A percentile compares a stretch with the other conserved stretches of the same genome.
Evolutionary conservation across 192 early-diverging fungal genomes (phyloP).

Genomic region (Obelidium mucronatum): DNA sequence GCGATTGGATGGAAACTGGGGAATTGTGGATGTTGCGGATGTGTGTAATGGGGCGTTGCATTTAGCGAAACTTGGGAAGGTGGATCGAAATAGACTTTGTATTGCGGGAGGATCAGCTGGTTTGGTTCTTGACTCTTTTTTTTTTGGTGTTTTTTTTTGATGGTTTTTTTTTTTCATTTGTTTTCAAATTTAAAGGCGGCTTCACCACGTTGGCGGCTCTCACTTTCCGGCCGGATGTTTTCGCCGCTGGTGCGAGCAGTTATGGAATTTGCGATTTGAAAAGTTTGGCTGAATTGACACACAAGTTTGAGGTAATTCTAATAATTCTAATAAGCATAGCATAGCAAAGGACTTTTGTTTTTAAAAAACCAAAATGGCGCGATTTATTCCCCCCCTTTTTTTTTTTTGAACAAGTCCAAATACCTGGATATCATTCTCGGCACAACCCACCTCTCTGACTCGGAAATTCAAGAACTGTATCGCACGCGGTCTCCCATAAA

Average conservation of each 20-base stretch:
- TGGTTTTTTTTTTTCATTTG: neutral
- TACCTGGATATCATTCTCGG: conserved; percentile 58
- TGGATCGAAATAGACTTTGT: conserved; percentile 65
- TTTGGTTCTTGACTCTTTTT: no score
- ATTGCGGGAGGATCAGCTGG: conserved; percentile 77
- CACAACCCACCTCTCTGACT: conserved; percentile 44
- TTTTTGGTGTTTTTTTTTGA: neutral
- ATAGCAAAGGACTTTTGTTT: no score
- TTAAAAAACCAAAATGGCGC: no score
- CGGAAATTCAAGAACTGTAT: conserved; percentile 62
- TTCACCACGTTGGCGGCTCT: conserved; percentile 70
- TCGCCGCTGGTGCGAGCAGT: conserved; percentile 72
- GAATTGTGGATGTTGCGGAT: conserved; percentile 79
- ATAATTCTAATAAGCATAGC: no score
- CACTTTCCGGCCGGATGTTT: conserved; percentile 73
- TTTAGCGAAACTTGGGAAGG: conserved; percentile 60
- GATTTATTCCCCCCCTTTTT: conserved; percentile 21
- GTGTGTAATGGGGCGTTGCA: conserved; percentile 75
- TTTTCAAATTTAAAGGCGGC: conserved; percentile 46
- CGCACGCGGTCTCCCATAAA: conserved; percentile 69
- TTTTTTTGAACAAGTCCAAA: conserved; percentile 57
- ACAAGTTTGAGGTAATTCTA: conserved; percentile 77
- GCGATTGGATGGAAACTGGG: conserved; percentile 75
- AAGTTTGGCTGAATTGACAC: conserved; percentile 73
- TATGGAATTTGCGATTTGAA: conserved; percentile 80